Evolutionary conservation across 2,329 filamentous ascomycete genomes (phyloP).

Genomic region (Neofusicoccum parvum): DNA sequence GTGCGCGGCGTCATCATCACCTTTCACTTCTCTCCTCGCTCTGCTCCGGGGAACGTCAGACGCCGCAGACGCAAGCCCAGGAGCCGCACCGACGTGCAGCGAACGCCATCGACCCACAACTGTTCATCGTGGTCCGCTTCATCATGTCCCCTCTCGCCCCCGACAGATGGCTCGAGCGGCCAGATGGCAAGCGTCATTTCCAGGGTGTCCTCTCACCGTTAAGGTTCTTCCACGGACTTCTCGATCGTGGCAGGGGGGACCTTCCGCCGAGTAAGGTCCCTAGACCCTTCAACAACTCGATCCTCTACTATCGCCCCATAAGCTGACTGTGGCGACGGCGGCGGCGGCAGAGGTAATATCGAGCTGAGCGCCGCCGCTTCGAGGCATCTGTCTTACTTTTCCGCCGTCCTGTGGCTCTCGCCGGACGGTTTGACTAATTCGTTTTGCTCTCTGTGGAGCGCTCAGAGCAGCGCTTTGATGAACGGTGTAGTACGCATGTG

Average conservation of each 20-base stretch:
- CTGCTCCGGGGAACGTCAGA: slow-evolving; percentile 2
- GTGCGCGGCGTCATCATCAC: neutral
- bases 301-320: neutral
- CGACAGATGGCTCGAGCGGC: slow-evolving; percentile 10
- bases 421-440: slow-evolving; percentile 1
- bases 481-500: neutral
- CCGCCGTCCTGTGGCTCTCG: neutral
- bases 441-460: slow-evolving; percentile 6
- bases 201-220: slow-evolving; percentile 10
- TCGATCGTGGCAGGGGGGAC: slow-evolving; percentile 8
- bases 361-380: neutral
- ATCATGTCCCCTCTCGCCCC: neutral
- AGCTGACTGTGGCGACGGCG: slow-evolving; percentile 7
- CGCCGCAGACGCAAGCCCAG: slow-evolving; percentile 12
- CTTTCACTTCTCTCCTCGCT: neutral
- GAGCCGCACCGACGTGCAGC: slow-evolving; percentile 8
- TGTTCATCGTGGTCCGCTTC: slow-evolving; percentile 12
- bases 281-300: neutral
- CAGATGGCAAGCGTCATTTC: slow-evolving; percentile 9
- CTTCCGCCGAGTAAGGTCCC: neutral
- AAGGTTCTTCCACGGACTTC: slow-evolving; percentile 22
- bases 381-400: neutral
- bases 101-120: slow-evolving; percentile 9
- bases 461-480: slow-evolving; percentile 4
- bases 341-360: neutral